A percentile compares a stretch with the other conserved stretches of the same genome.
phyloP scores from a whole-genome alignment of 2,329 filamentous ascomycete species.

The Pseudogymnoascus verrucosus region DNA sequence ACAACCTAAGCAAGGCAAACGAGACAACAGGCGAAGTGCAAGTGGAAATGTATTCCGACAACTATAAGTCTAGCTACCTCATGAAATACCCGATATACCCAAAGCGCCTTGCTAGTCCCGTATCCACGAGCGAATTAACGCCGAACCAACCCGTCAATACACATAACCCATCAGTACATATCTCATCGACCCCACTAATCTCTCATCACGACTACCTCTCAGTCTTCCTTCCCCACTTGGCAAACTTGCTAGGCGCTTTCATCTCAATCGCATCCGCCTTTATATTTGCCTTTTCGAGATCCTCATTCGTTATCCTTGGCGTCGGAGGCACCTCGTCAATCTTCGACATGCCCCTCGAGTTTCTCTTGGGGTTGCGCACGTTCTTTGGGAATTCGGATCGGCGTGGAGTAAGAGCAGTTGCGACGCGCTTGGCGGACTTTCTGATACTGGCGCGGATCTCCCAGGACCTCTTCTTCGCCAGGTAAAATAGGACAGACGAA shows the following conservation, averaged over 20 bases:
- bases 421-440: constrained; percentile 56
- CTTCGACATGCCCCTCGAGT: constrained; percentile 35
- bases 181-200: not conserved
- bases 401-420: constrained; percentile 53
- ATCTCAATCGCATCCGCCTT: constrained; percentile 27
- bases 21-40: constrained; percentile 54
- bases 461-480: constrained; percentile 83
- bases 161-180: constrained; percentile 5
- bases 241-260: constrained; percentile 24
- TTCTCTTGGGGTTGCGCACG: constrained; percentile 36
- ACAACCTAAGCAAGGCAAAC: constrained; percentile 19
- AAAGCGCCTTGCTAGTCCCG: constrained; percentile 4
- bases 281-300: constrained; percentile 49
- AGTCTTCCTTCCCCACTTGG: constrained; percentile 24
- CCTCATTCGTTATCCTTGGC: constrained; percentile 43
- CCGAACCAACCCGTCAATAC: not conserved
- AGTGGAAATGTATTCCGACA: constrained; percentile 68
- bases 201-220: constrained; percentile 16
- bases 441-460: constrained; percentile 64
- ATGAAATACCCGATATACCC: constrained; percentile 19
- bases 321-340: constrained; percentile 54
- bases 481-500: constrained; percentile 60
- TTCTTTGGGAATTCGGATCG: constrained; percentile 53
- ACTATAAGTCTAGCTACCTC: constrained; percentile 38
- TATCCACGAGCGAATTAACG: not conserved